A percentile compares a stretch with the other conserved stretches of the same genome.
These are phyloP conservation scores for Nakaseomyces delphensis DNA, from an alignment of 1,139 yeast genomes.

Conservation along the genomic window DNA sequence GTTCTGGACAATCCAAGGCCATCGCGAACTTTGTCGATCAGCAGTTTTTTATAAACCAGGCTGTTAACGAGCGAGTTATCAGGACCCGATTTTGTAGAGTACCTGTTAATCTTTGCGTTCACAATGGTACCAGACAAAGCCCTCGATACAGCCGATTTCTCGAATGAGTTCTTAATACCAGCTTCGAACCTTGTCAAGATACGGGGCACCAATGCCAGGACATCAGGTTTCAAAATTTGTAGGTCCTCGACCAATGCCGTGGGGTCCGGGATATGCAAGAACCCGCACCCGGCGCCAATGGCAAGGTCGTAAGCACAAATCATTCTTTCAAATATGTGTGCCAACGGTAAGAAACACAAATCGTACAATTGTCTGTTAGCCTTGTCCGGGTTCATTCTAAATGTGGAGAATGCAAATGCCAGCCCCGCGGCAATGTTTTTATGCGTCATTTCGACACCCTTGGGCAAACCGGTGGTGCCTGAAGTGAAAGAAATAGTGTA, in stretches of 20 bases:
- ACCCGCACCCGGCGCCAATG: slow-evolving; percentile 36
- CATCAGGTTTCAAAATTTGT: slow-evolving; percentile 44
- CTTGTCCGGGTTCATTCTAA: slow-evolving; percentile 17
- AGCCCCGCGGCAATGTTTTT: slow-evolving; percentile 44
- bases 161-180: slow-evolving; percentile 37
- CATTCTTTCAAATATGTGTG: slow-evolving; percentile 58
- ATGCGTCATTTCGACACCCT: slow-evolving; percentile 63
- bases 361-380: slow-evolving; percentile 18
- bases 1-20: slow-evolving; percentile 51
- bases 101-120: slow-evolving; percentile 34
- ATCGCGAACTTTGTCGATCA: slow-evolving; percentile 45
- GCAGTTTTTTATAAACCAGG: slow-evolving; percentile 38
- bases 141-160: slow-evolving; percentile 27
- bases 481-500: slow-evolving; percentile 71
- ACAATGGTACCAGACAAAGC: slow-evolving; percentile 31
- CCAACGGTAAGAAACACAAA: slow-evolving; percentile 51
- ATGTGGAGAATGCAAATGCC: slow-evolving; percentile 26
- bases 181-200: slow-evolving; percentile 55
- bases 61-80: slow-evolving; percentile 28
- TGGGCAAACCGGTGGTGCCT: slow-evolving; percentile 69
- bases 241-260: slow-evolving; percentile 46
- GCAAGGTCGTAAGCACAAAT: slow-evolving; percentile 24
- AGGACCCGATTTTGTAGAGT: slow-evolving; percentile 34
- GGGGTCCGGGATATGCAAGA: slow-evolving; percentile 41
- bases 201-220: slow-evolving; percentile 55